Evolutionary conservation across 2,329 filamentous ascomycete species (phyloP), one percentile per base, ranked within the genome.

Genomic region (Ciborinia camelliae): DNA sequence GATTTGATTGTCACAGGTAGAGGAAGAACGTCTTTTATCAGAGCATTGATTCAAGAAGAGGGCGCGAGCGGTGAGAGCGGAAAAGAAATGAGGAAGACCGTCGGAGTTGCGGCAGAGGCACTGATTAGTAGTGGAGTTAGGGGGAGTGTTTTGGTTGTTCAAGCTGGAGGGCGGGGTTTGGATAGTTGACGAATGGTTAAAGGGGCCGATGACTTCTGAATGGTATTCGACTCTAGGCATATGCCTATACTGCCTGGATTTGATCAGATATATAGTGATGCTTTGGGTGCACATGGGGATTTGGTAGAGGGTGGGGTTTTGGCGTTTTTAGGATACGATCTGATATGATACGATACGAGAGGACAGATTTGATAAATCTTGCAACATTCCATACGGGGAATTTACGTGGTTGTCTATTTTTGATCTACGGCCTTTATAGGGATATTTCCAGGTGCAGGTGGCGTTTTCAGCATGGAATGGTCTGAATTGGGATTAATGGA

Each of bases 1-100:
- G 89, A 92, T 72, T 78, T 93, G 28, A 79, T 93, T 20, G 80
- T 93, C 1, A 77, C 91, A 15, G 90, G 89, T n/a, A 67, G 77
- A 72, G 67, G 73, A 75, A 68, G 60, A 54, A 69, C 70, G 65
- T 65, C 67, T 71, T 65, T 67, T 48, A 60, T 61, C 37, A 53
- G 32, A 68, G 37, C 63, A 69, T 15, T 63, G 63, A n/a, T 65
- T 62, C 43, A 43, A 12, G 53, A 51, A 32, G 68, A 69, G n/a
- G 54, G 35, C 10, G 66, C 70, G 12, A 73, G 72, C 4, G 67
- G 65, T 32, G 70, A 72, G 10, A 48, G 41, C 70, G 77, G 50
- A 65, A 73, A 47, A 5, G 82, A 83, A 30, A 74, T 84, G 69
- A 77, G 76, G 59, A 81, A 77, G 73, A 85, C 84, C 32, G 72